Evolutionary conservation across 257 asterid species (phyloP).

Genomic region (Jacaranda mimosifolia): DNA sequence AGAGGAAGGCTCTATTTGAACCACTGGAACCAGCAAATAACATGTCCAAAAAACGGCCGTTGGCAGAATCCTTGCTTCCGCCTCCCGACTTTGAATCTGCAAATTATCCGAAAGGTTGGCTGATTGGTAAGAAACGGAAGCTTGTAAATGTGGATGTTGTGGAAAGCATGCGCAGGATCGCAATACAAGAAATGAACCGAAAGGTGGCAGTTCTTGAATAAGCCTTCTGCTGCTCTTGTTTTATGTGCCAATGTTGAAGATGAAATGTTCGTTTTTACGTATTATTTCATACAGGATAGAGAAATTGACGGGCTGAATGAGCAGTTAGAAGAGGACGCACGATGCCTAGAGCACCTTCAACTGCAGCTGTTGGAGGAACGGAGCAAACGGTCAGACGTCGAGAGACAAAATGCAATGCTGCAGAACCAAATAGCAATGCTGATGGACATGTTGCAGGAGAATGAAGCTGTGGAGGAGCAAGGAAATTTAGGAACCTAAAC

Average conservation of each 20-base stretch:
- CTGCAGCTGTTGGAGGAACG: slow-evolving; percentile 90
- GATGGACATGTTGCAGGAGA: slow-evolving; percentile 92
- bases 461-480: slow-evolving; percentile 65
- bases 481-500: slow-evolving; percentile 36
- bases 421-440: slow-evolving; percentile 84
- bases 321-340: slow-evolving; percentile 89
- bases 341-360: slow-evolving; percentile 88
- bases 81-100: slow-evolving; percentile 96
- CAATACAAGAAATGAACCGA: slow-evolving; percentile 94
- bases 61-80: slow-evolving; percentile 83
- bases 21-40: slow-evolving; percentile 67
- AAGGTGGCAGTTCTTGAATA: slow-evolving; percentile 55
- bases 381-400: slow-evolving; percentile 87
- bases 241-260: too few relatives aligned
- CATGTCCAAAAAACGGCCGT: slow-evolving; percentile 58
- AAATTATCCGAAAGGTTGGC: slow-evolving; percentile 90
- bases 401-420: slow-evolving; percentile 81
- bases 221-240: background rate
- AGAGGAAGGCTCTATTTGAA: slow-evolving; percentile 85
- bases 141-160: slow-evolving; percentile 97
- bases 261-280: too few relatives aligned
- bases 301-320: slow-evolving; percentile 93
- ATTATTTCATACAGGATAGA: slow-evolving; percentile 70
- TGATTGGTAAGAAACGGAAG: slow-evolving; percentile 93
- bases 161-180: slow-evolving; percentile 96